These are phyloP conservation scores for Pyrenula massariospora DNA, from an alignment of 495 filamentous ascomycete species.

Conservation along the genomic window DNA sequence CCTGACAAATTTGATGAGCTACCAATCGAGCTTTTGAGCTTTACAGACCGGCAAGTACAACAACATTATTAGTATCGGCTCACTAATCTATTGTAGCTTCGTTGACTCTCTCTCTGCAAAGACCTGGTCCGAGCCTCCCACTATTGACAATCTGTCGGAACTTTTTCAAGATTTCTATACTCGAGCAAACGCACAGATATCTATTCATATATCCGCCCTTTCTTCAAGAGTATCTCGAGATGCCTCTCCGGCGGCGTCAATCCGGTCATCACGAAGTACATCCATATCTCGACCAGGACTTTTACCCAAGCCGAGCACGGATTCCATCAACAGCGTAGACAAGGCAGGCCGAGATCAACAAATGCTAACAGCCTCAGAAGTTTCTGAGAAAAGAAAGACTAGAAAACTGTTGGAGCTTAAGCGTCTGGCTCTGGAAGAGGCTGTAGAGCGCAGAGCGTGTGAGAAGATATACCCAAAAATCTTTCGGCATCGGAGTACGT, in stretches of 20 bases:
- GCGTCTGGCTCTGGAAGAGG: constrained; percentile 70
- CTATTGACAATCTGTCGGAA: constrained; percentile 70
- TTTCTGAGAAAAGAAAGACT: constrained; percentile 65
- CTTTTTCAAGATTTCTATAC: constrained; percentile 93
- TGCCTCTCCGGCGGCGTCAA: constrained; percentile 37
- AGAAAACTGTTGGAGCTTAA: constrained; percentile 68
- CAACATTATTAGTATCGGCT: not conserved
- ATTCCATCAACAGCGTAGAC: constrained; percentile 7
- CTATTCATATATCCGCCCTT: constrained; percentile 75
- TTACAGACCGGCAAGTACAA: constrained; percentile 64
- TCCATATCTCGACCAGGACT: constrained; percentile 24
- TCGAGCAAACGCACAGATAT: constrained; percentile 69
- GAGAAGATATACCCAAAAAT: constrained; percentile 77
- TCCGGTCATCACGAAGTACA: constrained; percentile 18
- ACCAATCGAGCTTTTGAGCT: constrained; percentile 80
- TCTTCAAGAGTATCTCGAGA: constrained; percentile 63
- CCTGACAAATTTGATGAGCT: constrained; percentile 68
- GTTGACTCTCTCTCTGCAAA: constrained; percentile 83
- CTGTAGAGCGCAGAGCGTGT: constrained; percentile 78
- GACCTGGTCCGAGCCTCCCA: constrained; percentile 72
- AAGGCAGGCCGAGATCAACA: constrained; percentile 48
- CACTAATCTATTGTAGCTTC: constrained; percentile 44
- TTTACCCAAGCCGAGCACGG: constrained; percentile 4
- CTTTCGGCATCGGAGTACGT: constrained; percentile 80
- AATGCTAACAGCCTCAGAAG: constrained; percentile 85